A percentile compares a stretch with the other conserved stretches of the same genome.
Conservation (phyloP, 2,329 filamentous ascomycete genomes). For the Fusarium albosuccineum region DNA sequence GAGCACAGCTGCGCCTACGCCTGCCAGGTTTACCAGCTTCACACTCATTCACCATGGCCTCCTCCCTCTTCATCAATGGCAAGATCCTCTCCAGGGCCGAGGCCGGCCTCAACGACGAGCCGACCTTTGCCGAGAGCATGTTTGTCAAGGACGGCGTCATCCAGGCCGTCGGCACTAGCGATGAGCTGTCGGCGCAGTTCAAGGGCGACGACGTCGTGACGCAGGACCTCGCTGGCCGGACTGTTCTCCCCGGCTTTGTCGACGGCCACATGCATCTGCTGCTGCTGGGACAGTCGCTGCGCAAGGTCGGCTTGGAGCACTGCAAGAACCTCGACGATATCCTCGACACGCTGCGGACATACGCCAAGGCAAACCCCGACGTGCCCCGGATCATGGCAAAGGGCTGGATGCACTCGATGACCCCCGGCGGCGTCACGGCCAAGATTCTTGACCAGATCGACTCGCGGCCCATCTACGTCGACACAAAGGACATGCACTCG, state of each 20-base stretch:
- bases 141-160: constrained; percentile 53
- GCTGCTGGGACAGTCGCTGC: constrained; percentile 65
- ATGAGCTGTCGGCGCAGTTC: constrained; percentile 44
- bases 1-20: not conserved
- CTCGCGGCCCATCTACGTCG: constrained; percentile 67
- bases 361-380: constrained; percentile 61
- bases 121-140: constrained; percentile 50
- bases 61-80: constrained; percentile 47
- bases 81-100: constrained; percentile 45
- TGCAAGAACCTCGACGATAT: constrained; percentile 66
- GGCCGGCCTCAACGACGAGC: constrained; percentile 41
- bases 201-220: constrained; percentile 15
- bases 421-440: constrained; percentile 59
- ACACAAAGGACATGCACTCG: constrained; percentile 69
- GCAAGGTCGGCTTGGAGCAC: constrained; percentile 62
- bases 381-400: constrained; percentile 64
- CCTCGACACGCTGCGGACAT: constrained; percentile 57
- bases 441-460: constrained; percentile 64
- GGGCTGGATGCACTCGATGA: constrained; percentile 69
- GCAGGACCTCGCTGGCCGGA: constrained; percentile 50
- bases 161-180: constrained; percentile 50
- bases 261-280: constrained; percentile 70
- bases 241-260: constrained; percentile 67
- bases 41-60: constrained; percentile 25
- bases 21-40: not conserved